Conservation (phyloP, 495 filamentous ascomycete genomes). For the Aspergillus carlsbadensis region DNA sequence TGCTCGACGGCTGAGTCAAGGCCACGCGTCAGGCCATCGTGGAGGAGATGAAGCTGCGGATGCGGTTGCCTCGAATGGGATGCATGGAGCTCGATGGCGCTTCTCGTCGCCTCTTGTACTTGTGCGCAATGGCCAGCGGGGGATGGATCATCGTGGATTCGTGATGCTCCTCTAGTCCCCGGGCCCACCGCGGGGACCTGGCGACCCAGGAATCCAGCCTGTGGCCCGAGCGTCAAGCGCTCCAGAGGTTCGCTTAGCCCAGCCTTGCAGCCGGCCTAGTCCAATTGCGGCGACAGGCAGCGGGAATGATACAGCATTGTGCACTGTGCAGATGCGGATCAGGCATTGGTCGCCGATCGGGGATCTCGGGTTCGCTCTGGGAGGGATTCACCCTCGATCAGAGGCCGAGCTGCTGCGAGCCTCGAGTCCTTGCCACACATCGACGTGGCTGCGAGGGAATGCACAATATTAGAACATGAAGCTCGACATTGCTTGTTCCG, state of each 20-base stretch:
- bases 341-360: slow-evolving; percentile 23
- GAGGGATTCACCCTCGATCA: not conserved
- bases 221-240: too few relatives aligned
- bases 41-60: not conserved
- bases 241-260: too few relatives aligned
- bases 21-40: not conserved
- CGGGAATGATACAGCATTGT: too few relatives aligned
- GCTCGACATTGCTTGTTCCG: not conserved
- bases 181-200: slow-evolving; percentile 2
- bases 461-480: not conserved
- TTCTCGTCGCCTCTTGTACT: not conserved
- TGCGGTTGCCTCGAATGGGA: too few relatives aligned
- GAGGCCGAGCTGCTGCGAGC: not conserved
- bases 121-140: not conserved
- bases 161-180: not conserved
- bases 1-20: not conserved
- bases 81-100: too few relatives aligned
- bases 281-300: too few relatives aligned
- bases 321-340: not conserved
- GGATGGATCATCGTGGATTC: too few relatives aligned
- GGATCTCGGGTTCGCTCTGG: slow-evolving; percentile 19
- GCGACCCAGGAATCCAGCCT: too few relatives aligned
- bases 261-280: too few relatives aligned
- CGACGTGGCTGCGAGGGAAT: too few relatives aligned
- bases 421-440: not conserved